Conservation (phyloP, 148 eudicot species). For the Mesembryanthemum crystallinum region DNA sequence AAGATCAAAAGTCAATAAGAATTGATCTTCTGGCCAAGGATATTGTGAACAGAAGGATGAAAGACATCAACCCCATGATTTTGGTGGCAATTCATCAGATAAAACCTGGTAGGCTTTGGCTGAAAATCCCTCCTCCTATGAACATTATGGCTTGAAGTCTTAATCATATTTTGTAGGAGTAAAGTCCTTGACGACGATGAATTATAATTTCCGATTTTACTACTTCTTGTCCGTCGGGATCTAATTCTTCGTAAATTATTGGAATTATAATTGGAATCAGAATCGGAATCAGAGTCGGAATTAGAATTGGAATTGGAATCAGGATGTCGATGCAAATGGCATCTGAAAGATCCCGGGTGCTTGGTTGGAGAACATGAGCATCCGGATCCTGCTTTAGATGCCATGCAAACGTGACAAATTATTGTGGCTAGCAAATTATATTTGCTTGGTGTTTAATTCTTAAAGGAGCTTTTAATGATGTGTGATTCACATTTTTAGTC, state of each 20-base stretch:
- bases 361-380: slow-evolving; percentile 35
- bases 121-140: slow-evolving; percentile 19
- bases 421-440: neutral
- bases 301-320: neutral
- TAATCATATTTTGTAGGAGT: neutral
- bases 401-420: slow-evolving; percentile 22
- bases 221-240: neutral
- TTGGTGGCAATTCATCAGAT: slow-evolving; percentile 17
- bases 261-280: slow-evolving; percentile 10
- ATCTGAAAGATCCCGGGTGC: slow-evolving; percentile 35
- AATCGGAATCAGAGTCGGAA: slow-evolving; percentile 1
- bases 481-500: slow-evolving; percentile 22
- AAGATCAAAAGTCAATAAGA: neutral
- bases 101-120: slow-evolving; percentile 29
- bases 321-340: slow-evolving; percentile 23
- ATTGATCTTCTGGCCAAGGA: neutral
- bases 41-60: neutral
- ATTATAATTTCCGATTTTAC: neutral
- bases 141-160: slow-evolving; percentile 18
- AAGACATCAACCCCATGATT: neutral
- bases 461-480: neutral
- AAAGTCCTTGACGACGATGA: neutral
- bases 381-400: slow-evolving; percentile 32
- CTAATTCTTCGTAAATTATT: neutral
- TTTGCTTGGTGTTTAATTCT: slow-evolving; percentile 3